Evolutionary conservation across 1,284 basidiomycete genomes (phyloP), one percentile per base, ranked within the genome.

Genomic region (Cryptococcus maquisensis): DNA sequence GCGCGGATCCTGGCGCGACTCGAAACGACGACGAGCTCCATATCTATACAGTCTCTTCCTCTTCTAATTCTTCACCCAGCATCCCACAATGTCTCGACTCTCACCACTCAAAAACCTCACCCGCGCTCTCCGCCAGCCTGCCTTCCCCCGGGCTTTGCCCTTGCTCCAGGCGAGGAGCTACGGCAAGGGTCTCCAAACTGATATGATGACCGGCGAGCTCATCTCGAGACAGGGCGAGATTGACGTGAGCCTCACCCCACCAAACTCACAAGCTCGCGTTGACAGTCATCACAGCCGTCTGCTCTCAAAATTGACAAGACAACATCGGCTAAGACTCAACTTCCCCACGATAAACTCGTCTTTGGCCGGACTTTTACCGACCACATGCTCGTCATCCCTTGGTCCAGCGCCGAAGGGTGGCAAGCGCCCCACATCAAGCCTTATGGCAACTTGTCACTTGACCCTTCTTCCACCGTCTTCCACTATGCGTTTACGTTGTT

Each of bases 301-400:
- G 66, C 74, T 23, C 72, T 85, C 38, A 73, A 83, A 56, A 68
- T 89, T 46, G 74, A 74, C 15, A 75, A 74, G 59, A 84, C 80
- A 16, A 36, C 69, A 28, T 77, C 75, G 8, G 75, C 77, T 20
- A 77, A 77, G 57, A 56, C 62, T 15, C 62, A 71, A 42, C 76
- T 78, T 6, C 68, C 77, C 0, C 63, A 72, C 9, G 69, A 72
- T 3, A 69, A 74, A 43, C 73, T 82, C 47, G 71, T 78, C 20
- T 83, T 82, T 57, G 81, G 81, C 8, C 74, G 77, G 53, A 80
- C 78, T 23, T 82, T 82, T 56, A 91, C 91, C 28, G 91, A 97
- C 76, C 94, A 97, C 76, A 97, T 97, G 93, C 79, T 97, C 46
- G 83, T 81, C 40, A 82, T 95, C 59, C 84, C 86, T 13, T 97